Evolutionary conservation across 2,329 filamentous ascomycete species (phyloP), one percentile per base, ranked within the genome.

Genomic region (Sclerotiophoma versabilis): DNA sequence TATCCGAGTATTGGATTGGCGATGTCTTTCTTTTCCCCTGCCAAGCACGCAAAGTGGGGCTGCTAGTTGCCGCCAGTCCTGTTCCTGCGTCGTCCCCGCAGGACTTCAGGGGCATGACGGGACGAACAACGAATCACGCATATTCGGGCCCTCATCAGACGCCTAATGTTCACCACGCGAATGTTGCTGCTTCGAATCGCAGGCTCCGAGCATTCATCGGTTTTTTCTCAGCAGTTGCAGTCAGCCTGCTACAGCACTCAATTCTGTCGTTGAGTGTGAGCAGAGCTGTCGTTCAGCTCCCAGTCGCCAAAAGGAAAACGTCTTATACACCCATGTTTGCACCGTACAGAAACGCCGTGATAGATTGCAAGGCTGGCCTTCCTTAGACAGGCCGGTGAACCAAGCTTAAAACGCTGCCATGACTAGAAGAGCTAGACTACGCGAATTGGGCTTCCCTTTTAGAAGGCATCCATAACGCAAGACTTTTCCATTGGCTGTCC

Each of bases 61-160:
- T 57, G 27, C 43, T 43, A 48, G 44, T 36, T 48, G 51, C 55
- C 62, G 65, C 63, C 49, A 64, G 58, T 55, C 64, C 61, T 69
- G 69, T 70, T 68, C 64, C 63, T 69, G 60, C 48, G 26, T 44
- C 37, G 27, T 49, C 55, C 61, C 62, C 59, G 60, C 58, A 65
- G 51, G 39, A 44, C 48, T 57, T 57, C 67, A 65, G 59, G 68
- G 66, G 65, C 49, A 51, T 17, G 36, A 23, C 60, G 53, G 60
- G 48, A 57, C 49, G 47, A 56, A 49, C 43, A 50, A 49, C 66
- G 58, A 69, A 71, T 69, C 64, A 66, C 56, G 27, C 44, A 59
- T 23, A 39, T 36, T 58, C 44, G 50, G 43, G 47, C 38, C 44
- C 50, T 52, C 49, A 45, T 48, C 42, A 52, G 29, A 56, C 45